Percentiles rank a stretch among this genome's conserved stretches.
Conservation (phyloP, 2,329 filamentous ascomycete genomes). For the Colletotrichum lindemuthianum region DNA sequence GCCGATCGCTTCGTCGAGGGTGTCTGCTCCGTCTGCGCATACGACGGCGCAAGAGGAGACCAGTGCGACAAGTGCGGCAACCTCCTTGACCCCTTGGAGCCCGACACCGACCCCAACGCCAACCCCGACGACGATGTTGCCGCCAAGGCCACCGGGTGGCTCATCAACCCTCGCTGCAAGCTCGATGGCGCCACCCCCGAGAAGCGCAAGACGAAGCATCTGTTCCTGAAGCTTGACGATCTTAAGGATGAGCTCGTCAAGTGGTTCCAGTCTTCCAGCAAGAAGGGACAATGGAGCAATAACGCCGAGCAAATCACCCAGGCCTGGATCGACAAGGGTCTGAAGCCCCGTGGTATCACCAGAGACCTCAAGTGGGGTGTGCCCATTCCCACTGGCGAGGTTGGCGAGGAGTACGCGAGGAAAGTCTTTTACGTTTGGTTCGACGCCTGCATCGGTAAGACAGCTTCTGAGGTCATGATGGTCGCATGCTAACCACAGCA, state of each 20-base stretch:
- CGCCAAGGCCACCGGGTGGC: conserved; percentile 53
- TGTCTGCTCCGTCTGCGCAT: conserved; percentile 78
- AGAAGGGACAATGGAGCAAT: conserved; percentile 79
- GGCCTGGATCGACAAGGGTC: conserved; percentile 83
- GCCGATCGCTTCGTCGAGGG: conserved; percentile 90
- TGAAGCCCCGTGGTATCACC: conserved; percentile 89
- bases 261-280: conserved; percentile 80
- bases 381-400: conserved; percentile 59
- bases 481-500: conserved; percentile 47
- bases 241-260: conserved; percentile 79
- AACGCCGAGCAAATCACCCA: conserved; percentile 82
- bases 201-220: conserved; percentile 84
- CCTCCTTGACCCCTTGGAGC: conserved; percentile 76
- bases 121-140: conserved; percentile 43
- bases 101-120: conserved; percentile 49
- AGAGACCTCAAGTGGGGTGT: conserved; percentile 92
- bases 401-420: conserved; percentile 63
- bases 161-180: conserved; percentile 91
- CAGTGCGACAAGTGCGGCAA: conserved; percentile 75
- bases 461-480: rapidly evolving
- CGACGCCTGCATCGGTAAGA: conserved; percentile 37
- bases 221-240: conserved; percentile 88
- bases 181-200: conserved; percentile 86
- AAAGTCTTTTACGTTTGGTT: conserved; percentile 83
- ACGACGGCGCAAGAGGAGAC: conserved; percentile 76